Evolutionary conservation across 2,329 filamentous ascomycete genomes (phyloP).

Genomic region (Hypoxylon sp.): DNA sequence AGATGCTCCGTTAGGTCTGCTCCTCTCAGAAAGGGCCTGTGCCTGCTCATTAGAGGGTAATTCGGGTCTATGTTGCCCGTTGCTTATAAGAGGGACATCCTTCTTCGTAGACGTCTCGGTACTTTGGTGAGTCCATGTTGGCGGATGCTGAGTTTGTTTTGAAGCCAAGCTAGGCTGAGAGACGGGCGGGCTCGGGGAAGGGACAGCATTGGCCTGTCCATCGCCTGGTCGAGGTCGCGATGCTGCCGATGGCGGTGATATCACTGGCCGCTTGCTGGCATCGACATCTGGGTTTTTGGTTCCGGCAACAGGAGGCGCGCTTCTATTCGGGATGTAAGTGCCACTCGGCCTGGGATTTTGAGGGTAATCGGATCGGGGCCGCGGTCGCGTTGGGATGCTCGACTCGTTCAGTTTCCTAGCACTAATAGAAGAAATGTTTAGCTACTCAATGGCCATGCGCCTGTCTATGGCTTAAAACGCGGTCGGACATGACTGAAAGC

Average conservation of each 20-base stretch:
- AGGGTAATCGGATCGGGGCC: constrained; percentile 53
- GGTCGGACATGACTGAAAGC: constrained; percentile 10
- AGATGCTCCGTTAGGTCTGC: constrained; percentile 6
- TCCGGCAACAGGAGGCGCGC: neutral
- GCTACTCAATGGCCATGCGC: constrained; percentile 23
- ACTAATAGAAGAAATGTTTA: constrained; percentile 49
- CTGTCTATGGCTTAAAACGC: constrained; percentile 13
- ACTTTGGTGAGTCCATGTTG: constrained; percentile 16
- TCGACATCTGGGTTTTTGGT: constrained; percentile 30
- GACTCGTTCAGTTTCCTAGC: constrained; percentile 60
- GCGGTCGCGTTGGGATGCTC: constrained; percentile 59
- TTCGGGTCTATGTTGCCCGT: constrained; percentile 16
- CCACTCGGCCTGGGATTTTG: constrained; percentile 29
- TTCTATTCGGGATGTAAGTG: constrained; percentile 28
- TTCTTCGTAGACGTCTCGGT: constrained; percentile 4
- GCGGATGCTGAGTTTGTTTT: constrained; percentile 10
- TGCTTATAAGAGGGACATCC: constrained; percentile 6
- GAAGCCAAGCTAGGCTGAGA: neutral
- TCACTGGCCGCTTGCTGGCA: constrained; percentile 17
- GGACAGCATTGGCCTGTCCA: constrained; percentile 13
- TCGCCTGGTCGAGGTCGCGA: constrained; percentile 19
- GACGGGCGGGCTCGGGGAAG: neutral
- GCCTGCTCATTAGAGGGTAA: constrained; percentile 1
- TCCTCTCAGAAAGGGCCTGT: constrained; percentile 6
- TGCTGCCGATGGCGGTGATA: constrained; percentile 13